A percentile compares a stretch with the other conserved stretches of the same genome.
Conservation (phyloP, 352 stramenopile species). For the Phytophthora cactorum region DNA sequence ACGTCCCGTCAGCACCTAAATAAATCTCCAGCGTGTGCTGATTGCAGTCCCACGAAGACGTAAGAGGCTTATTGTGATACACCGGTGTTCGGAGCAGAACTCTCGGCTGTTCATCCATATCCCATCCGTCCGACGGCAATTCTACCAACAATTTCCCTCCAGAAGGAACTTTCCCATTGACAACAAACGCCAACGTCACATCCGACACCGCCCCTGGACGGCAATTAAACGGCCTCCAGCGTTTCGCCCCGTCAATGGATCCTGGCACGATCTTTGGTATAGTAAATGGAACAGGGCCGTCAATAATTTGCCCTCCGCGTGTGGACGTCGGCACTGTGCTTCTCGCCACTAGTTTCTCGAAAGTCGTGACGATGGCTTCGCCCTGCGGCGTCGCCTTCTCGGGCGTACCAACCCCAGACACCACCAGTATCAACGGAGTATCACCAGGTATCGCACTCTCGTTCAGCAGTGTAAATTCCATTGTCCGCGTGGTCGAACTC, state of each 20-base stretch:
- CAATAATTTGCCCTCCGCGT: conserved; percentile 68
- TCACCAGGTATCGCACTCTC: conserved; percentile 47
- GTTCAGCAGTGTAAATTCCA: conserved; percentile 62
- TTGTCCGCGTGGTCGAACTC: conserved; percentile 31
- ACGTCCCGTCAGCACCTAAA: conserved; percentile 30
- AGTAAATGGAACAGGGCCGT: conserved; percentile 53
- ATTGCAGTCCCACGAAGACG: conserved; percentile 46
- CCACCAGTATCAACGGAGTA: conserved; percentile 45
- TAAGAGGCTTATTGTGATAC: conserved; percentile 39
- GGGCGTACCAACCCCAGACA: conserved; percentile 65
- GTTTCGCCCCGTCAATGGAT: conserved; percentile 41
- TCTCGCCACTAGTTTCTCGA: conserved; percentile 65
- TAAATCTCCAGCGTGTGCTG: conserved; percentile 67
- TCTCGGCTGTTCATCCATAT: conserved; percentile 55
- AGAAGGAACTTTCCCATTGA: conserved; percentile 43
- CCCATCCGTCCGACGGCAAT: conserved; percentile 58
- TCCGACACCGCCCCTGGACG: conserved; percentile 53
- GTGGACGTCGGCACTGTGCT: conserved; percentile 58
- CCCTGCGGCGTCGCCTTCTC: conserved; percentile 53
- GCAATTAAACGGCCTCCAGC: conserved; percentile 72
- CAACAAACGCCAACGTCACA: conserved; percentile 59
- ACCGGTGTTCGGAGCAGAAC: conserved; percentile 46
- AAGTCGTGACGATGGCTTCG: conserved; percentile 61
- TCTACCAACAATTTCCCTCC: conserved; percentile 60
- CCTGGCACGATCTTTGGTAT: conserved; percentile 64